A percentile compares a stretch with the other conserved stretches of the same genome.
Evolutionary conservation across 805 yeast genomes (phyloP).

Genomic region (Saccharomycopsis javanensis): DNA sequence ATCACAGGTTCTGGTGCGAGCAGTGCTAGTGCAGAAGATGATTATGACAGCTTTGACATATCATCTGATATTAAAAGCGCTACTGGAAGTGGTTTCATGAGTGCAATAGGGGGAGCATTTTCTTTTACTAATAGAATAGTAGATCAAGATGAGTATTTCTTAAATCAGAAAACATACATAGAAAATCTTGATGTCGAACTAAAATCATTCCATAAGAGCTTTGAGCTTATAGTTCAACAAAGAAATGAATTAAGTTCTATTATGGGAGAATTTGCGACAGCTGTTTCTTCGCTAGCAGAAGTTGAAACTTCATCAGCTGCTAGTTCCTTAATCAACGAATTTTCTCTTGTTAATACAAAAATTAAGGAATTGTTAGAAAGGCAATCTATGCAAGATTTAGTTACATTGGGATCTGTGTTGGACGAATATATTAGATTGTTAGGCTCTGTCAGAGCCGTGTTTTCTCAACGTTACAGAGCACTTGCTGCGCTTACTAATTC

Average conservation of each 20-base stretch:
- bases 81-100: constrained; percentile 49
- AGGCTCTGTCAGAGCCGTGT: constrained; percentile 62
- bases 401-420: constrained; percentile 76
- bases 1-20: constrained; percentile 46
- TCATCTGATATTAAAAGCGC: constrained; percentile 23
- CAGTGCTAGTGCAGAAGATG: constrained; percentile 30
- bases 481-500: constrained; percentile 35
- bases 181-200: constrained; percentile 69
- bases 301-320: constrained; percentile 65
- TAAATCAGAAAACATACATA: constrained; percentile 55
- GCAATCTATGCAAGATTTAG: constrained; percentile 71
- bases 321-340: constrained; percentile 54
- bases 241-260: constrained; percentile 63
- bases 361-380: constrained; percentile 69
- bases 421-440: constrained; percentile 80
- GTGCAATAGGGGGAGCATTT: constrained; percentile 57
- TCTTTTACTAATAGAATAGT: constrained; percentile 50
- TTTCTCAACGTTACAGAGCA: constrained; percentile 61
- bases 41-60: constrained; percentile 28
- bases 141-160: constrained; percentile 74
- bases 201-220: constrained; percentile 53
- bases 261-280: constrained; percentile 53
- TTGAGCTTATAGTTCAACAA: constrained; percentile 67
- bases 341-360: constrained; percentile 61
- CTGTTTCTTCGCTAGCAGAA: constrained; percentile 52